Conservation (phyloP, 345 rosid genomes). For the Citrus cavaleriei region DNA sequence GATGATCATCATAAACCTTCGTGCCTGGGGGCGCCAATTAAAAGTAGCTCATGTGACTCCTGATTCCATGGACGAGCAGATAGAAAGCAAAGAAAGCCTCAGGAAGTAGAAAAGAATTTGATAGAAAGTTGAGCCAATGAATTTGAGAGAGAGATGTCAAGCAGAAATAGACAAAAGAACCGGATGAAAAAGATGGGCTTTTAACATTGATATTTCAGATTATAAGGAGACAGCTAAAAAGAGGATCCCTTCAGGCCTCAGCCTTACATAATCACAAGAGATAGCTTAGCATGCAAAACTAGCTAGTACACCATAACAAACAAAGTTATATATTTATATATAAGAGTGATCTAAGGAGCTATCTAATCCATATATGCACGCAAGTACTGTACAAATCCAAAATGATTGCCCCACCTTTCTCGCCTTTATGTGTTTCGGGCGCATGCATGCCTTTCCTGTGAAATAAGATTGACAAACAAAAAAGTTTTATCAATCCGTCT, state of each 20-base stretch:
- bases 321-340: neutral
- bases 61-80: conserved; percentile 27
- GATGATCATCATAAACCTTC: neutral
- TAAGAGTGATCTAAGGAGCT: conserved; percentile 21
- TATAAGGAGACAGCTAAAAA: conserved; percentile 10
- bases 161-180: conserved; percentile 34
- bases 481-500: conserved; percentile 4
- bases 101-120: conserved; percentile 18
- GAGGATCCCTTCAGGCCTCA: neutral
- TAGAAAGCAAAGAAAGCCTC: conserved; percentile 4
- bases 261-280: neutral
- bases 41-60: conserved; percentile 26
- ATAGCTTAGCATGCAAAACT: neutral
- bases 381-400: conserved; percentile 31
- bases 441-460: conserved; percentile 3
- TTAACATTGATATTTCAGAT: conserved; percentile 18
- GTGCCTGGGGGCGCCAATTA: neutral
- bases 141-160: conserved; percentile 39
- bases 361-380: neutral
- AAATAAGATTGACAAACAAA: neutral
- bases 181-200: conserved; percentile 17
- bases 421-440: conserved; percentile 3
- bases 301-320: neutral
- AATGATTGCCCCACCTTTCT: neutral
- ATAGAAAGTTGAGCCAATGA: conserved; percentile 16